phyloP scores from a whole-genome alignment of 2,329 filamentous ascomycete species.

The Fusarium proliferatum region DNA sequence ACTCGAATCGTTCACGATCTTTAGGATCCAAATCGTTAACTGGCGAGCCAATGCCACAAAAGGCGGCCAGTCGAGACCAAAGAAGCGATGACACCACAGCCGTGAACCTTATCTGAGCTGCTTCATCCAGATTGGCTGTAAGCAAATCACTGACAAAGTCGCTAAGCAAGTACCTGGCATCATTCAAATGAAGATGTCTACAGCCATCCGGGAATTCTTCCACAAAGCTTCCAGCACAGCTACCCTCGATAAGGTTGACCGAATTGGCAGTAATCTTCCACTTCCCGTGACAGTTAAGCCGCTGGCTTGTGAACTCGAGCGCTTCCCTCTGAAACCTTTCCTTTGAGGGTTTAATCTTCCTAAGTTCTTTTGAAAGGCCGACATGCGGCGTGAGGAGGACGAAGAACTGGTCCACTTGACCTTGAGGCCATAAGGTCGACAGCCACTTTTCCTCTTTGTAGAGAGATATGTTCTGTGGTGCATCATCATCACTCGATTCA shows the following conservation, averaged over 20 bases:
- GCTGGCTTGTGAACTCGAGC: neutral
- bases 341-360: neutral
- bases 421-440: neutral
- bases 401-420: neutral
- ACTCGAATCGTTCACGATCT: neutral
- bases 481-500: neutral
- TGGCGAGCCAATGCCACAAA: neutral
- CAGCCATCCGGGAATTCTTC: accelerated
- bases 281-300: neutral
- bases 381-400: neutral
- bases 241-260: neutral
- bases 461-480: neutral
- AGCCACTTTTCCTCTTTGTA: neutral
- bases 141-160: neutral
- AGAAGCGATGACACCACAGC: neutral
- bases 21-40: neutral
- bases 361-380: neutral
- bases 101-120: neutral
- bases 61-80: neutral
- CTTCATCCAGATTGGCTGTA: neutral
- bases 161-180: neutral
- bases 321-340: neutral
- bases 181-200: neutral
- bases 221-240: accelerated
- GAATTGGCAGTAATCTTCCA: neutral